Evolutionary conservation across 1,284 basidiomycete species (phyloP).

Genomic region (Boletus smithii): DNA sequence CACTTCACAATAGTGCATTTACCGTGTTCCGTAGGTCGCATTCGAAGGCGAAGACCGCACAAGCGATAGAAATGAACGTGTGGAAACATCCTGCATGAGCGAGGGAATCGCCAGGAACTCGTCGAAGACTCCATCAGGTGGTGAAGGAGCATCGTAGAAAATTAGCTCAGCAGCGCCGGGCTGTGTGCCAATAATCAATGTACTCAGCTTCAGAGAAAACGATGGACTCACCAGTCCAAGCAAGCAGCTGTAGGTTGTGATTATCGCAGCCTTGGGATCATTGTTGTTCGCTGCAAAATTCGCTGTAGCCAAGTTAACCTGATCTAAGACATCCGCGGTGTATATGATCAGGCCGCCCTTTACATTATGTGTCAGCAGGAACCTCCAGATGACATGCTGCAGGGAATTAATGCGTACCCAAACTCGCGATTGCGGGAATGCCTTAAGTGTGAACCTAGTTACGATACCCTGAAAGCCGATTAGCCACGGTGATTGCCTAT

Average conservation of each 20-base stretch:
- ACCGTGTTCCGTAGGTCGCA: slow-evolving; percentile 10
- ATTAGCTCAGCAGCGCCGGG: slow-evolving; percentile 35
- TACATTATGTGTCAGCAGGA: not conserved
- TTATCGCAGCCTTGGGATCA: slow-evolving; percentile 56
- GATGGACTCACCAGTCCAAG: not conserved
- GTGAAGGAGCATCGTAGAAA: slow-evolving; percentile 52
- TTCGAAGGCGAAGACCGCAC: slow-evolving; percentile 10
- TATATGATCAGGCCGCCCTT: slow-evolving; percentile 51
- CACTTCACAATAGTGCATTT: not conserved
- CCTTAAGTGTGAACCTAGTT: slow-evolving; percentile 51
- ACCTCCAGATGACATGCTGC: not conserved
- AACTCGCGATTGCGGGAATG: slow-evolving; percentile 50
- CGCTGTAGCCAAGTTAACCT: slow-evolving; percentile 1
- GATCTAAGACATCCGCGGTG: slow-evolving; percentile 30
- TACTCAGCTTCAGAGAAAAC: not conserved
- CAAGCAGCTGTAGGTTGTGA: slow-evolving; percentile 42
- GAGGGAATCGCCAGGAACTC: slow-evolving; percentile 36
- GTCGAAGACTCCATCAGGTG: slow-evolving; percentile 48
- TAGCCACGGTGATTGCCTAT: not conserved
- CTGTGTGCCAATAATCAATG: slow-evolving; percentile 20
- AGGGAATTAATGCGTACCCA: slow-evolving; percentile 46
- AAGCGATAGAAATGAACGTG: slow-evolving; percentile 35
- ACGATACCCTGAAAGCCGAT: slow-evolving; percentile 48
- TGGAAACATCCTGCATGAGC: slow-evolving; percentile 30
- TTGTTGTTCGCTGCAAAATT: slow-evolving; percentile 36